phyloP scores from a whole-genome alignment of 2,329 filamentous ascomycete species.

The Ophiosphaerella korrae region DNA sequence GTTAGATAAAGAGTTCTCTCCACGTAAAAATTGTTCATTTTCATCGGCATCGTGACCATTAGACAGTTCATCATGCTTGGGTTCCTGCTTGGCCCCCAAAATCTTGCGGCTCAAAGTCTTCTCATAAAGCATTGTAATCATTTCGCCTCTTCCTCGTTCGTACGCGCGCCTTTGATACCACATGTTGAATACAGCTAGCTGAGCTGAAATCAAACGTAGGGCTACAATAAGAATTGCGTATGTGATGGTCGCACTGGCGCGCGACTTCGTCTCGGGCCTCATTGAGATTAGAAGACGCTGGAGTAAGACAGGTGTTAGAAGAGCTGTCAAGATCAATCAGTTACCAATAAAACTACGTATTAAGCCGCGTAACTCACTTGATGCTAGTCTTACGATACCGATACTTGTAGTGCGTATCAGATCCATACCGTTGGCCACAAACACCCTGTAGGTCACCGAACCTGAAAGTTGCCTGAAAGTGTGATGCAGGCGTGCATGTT shows the following conservation, averaged over 20 bases:
- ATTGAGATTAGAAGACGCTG: conserved; percentile 73
- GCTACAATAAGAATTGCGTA: conserved; percentile 69
- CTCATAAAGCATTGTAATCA: conserved; percentile 84
- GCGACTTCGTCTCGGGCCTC: conserved; percentile 54
- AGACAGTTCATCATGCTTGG: conserved; percentile 28
- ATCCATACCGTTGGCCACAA: conserved; percentile 80
- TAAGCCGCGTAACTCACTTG: conserved; percentile 49
- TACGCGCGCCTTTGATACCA: conserved; percentile 88
- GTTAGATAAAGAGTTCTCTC: conserved; percentile 12
- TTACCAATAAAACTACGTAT: neutral
- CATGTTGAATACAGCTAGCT: conserved; percentile 70
- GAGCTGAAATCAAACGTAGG: conserved; percentile 65
- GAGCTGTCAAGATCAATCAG: conserved; percentile 17
- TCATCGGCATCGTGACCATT: conserved; percentile 23
- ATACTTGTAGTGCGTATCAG: conserved; percentile 70
- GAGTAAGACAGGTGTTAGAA: conserved; percentile 69
- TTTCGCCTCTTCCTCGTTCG: conserved; percentile 81
- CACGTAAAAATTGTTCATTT: conserved; percentile 17
- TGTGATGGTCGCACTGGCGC: conserved; percentile 63
- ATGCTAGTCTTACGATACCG: conserved; percentile 65
- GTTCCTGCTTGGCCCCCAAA: conserved; percentile 36
- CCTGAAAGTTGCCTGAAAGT: conserved; percentile 75
- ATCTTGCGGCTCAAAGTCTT: conserved; percentile 73
- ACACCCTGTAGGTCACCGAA: conserved; percentile 70
- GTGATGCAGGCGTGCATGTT: conserved; percentile 75